Percentiles rank a stretch among this genome's conserved stretches.
Evolutionary conservation across 805 yeast genomes (phyloP).

Genomic region (Teunomyces barrocoloradensis): DNA sequence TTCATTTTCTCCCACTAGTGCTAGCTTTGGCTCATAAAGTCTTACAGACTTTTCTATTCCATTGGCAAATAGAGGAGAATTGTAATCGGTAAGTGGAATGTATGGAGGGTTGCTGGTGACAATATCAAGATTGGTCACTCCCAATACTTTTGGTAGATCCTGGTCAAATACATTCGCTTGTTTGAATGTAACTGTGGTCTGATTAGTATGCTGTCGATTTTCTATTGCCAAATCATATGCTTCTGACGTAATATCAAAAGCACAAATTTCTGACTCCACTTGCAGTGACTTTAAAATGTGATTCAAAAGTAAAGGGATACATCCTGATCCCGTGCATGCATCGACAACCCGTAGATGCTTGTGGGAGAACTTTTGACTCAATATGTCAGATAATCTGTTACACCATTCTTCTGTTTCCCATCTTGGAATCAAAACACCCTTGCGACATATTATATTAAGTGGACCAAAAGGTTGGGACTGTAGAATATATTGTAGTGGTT

Average conservation of each 20-base stretch:
- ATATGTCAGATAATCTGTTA: slow-evolving; percentile 32
- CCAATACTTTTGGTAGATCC: slow-evolving; percentile 6
- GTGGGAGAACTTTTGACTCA: slow-evolving; percentile 4
- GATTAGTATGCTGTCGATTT: slow-evolving; percentile 29
- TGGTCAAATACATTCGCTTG: slow-evolving; percentile 14
- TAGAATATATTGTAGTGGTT: slow-evolving; percentile 82
- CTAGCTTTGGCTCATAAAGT: slow-evolving; percentile 70
- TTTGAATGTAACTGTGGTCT: slow-evolving; percentile 8
- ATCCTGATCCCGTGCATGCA: slow-evolving; percentile 87
- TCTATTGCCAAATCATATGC: slow-evolving; percentile 53
- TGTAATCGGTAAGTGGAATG: slow-evolving; percentile 51
- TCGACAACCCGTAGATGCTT: slow-evolving; percentile 47
- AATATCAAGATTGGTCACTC: slow-evolving; percentile 38
- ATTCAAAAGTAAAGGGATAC: slow-evolving; percentile 61
- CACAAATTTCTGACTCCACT: slow-evolving; percentile 28
- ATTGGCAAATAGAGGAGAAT: slow-evolving; percentile 21
- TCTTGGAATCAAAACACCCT: slow-evolving; percentile 80
- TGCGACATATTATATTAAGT: slow-evolving; percentile 56
- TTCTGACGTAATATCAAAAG: slow-evolving; percentile 53
- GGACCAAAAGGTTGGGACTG: slow-evolving; percentile 86
- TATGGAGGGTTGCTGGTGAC: slow-evolving; percentile 92
- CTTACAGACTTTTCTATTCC: slow-evolving; percentile 66
- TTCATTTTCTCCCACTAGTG: slow-evolving; percentile 75
- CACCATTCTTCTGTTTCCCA: slow-evolving; percentile 97
- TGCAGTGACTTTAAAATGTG: slow-evolving; percentile 12